Conservation (phyloP, 2,329 filamentous ascomycete species). For the Geoglossum cookeanum region DNA sequence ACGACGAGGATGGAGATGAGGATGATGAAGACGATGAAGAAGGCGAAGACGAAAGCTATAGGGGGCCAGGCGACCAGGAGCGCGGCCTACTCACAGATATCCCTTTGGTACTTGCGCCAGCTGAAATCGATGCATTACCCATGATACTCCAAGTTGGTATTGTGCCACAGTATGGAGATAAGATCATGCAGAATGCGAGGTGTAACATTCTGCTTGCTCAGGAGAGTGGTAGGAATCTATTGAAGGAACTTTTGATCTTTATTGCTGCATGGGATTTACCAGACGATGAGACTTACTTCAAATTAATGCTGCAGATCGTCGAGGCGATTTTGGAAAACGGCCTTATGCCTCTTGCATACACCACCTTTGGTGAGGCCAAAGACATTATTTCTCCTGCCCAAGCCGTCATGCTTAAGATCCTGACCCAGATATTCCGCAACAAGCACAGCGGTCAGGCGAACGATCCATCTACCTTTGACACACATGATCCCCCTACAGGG, state of each 20-base stretch:
- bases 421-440: constrained; percentile 73
- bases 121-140: constrained; percentile 86
- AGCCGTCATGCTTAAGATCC: constrained; percentile 74
- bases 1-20: constrained; percentile 26
- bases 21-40: constrained; percentile 30
- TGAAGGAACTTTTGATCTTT: constrained; percentile 83
- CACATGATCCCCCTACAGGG: neutral
- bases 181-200: constrained; percentile 76
- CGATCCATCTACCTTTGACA: neutral
- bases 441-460: constrained; percentile 35
- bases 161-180: constrained; percentile 40
- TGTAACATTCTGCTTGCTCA: constrained; percentile 80
- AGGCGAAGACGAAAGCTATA: constrained; percentile 62
- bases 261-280: constrained; percentile 94
- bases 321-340: constrained; percentile 81
- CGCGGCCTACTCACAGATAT: constrained; percentile 82
- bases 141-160: constrained; percentile 97
- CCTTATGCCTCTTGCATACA: constrained; percentile 80
- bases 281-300: constrained; percentile 86
- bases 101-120: constrained; percentile 80
- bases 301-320: constrained; percentile 90
- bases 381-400: constrained; percentile 93
- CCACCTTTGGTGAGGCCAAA: constrained; percentile 76
- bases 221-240: constrained; percentile 73
- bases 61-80: constrained; percentile 47